phyloP scores from a whole-genome alignment of 768 basidiomycete species.

The Phallus indusiatus region DNA sequence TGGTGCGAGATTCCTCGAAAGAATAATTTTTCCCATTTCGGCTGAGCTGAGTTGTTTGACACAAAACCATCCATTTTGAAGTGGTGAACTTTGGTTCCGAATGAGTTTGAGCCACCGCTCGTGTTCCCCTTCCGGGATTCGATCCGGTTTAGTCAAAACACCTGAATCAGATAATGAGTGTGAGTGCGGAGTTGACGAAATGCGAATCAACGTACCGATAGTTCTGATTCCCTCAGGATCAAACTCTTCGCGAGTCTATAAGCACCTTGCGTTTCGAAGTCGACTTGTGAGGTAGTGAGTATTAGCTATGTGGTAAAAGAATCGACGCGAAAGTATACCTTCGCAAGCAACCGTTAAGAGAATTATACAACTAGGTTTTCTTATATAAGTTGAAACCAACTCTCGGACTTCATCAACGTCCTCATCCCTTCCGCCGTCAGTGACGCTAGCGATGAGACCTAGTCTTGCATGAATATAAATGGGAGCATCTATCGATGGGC shows the following conservation, averaged over 20 bases:
- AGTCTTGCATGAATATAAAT: background rate
- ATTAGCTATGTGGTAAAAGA: background rate
- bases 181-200: background rate
- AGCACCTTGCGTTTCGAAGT: slow-evolving; percentile 32
- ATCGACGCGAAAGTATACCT: background rate
- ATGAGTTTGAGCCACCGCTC: slow-evolving; percentile 36
- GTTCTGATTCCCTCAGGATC: slow-evolving; percentile 61
- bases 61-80: slow-evolving; percentile 51
- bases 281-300: background rate
- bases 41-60: slow-evolving; percentile 45
- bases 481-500: background rate
- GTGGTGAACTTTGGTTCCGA: slow-evolving; percentile 12
- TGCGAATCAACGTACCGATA: slow-evolving; percentile 39
- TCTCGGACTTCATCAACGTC: slow-evolving; percentile 56
- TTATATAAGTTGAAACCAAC: slow-evolving; percentile 51
- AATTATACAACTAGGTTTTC: slow-evolving; percentile 47
- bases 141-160: slow-evolving; percentile 67
- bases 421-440: slow-evolving; percentile 34
- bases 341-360: background rate
- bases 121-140: slow-evolving; percentile 49
- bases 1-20: slow-evolving; percentile 49
- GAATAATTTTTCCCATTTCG: slow-evolving; percentile 42
- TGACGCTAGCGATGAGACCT: slow-evolving; percentile 54
- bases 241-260: slow-evolving; percentile 47
- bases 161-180: slow-evolving; percentile 27